Percentiles rank a stretch among this genome's conserved stretches.
phyloP scores from a whole-genome alignment of 106 monocot species.

The Platanthera guangdongensis region DNA sequence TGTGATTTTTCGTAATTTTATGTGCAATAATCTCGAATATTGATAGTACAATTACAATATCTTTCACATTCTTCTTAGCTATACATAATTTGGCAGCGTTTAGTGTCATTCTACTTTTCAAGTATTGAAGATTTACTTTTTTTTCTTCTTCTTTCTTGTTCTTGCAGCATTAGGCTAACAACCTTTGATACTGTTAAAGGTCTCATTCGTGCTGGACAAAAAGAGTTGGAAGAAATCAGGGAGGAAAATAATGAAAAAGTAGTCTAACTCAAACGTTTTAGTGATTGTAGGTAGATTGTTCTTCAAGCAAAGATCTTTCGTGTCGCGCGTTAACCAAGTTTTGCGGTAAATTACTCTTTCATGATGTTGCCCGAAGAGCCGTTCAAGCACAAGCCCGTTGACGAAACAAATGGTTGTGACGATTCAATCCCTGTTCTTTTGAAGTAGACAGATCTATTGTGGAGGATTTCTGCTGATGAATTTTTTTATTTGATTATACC shows the following conservation, averaged over 20 bases:
- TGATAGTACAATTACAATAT: no score
- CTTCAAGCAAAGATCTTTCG: neutral
- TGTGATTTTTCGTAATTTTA: no score
- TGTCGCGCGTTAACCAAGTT: neutral
- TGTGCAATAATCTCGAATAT: no score
- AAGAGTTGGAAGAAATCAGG: constrained; percentile 38
- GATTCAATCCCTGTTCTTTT: neutral
- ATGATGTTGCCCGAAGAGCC: neutral
- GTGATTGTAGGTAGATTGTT: neutral
- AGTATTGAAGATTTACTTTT: neutral
- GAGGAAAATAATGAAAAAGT: constrained; percentile 29
- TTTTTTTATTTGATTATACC: neutral
- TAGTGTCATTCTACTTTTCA: neutral
- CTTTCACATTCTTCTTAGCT: no score
- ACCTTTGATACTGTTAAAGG: constrained; percentile 69
- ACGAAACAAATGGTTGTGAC: neutral
- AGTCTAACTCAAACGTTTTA: constrained; percentile 8
- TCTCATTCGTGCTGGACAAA: constrained; percentile 36
- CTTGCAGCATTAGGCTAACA: constrained; percentile 80
- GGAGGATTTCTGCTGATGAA: neutral
- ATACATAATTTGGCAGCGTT: neutral
- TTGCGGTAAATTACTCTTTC: neutral
- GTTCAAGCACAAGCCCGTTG: neutral
- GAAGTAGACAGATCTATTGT: neutral
- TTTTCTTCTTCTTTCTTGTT: neutral